A percentile compares a stretch with the other conserved stretches of the same genome.
Conservation (phyloP, 768 basidiomycete genomes). For the Lactarius tabidus region DNA sequence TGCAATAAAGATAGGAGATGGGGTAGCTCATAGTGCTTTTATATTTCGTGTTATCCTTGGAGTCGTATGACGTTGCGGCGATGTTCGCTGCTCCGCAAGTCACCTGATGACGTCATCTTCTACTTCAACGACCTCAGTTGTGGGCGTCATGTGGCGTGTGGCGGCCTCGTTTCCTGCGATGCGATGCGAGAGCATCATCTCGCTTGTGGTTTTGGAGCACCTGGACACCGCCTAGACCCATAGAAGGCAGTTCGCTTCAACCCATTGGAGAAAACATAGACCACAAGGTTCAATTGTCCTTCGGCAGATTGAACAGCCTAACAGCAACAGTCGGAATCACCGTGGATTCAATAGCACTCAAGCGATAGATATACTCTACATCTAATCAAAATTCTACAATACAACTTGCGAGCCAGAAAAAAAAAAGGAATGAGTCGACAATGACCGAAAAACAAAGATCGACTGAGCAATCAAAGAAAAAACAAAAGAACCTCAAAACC, state of each 20-base stretch:
- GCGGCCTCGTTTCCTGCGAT: background rate
- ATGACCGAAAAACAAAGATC: background rate
- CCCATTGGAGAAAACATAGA: too few relatives aligned
- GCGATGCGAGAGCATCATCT: too few relatives aligned
- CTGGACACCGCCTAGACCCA: too few relatives aligned
- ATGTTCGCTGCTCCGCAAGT: too few relatives aligned
- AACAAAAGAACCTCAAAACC: slow-evolving; percentile 12
- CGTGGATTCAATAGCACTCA: background rate
- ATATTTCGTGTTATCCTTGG: background rate
- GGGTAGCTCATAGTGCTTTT: background rate
- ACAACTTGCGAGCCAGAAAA: background rate
- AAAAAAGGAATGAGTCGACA: background rate
- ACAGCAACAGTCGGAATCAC: too few relatives aligned
- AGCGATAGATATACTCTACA: background rate
- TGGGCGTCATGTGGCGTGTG: too few relatives aligned
- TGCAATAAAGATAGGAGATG: background rate
- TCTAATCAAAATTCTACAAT: background rate
- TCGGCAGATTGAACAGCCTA: too few relatives aligned
- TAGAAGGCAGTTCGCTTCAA: background rate
- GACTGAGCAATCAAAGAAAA: background rate
- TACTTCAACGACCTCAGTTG: background rate
- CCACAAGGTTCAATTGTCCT: too few relatives aligned
- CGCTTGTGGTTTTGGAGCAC: too few relatives aligned
- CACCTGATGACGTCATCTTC: background rate
- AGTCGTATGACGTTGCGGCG: background rate